Evolutionary conservation across 106 monocot genomes (phyloP).

Genomic region (Acorus gramineus): DNA sequence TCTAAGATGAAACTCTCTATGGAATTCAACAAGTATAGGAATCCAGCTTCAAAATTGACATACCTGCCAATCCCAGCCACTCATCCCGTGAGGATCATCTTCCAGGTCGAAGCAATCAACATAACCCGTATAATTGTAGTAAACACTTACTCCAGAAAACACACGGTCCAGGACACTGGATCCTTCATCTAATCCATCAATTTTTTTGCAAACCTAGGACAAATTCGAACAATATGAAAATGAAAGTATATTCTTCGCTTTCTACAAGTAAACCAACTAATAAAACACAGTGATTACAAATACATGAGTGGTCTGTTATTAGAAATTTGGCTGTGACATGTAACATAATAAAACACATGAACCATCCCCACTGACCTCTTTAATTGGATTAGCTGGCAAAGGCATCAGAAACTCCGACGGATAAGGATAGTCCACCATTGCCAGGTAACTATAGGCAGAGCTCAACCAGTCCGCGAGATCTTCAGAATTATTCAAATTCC

Average conservation of each 20-base stretch:
- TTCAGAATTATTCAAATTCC: conserved; percentile 44
- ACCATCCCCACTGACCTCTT: conserved; percentile 41
- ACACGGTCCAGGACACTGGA: conserved; percentile 47
- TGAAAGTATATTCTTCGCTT: too few species aligned
- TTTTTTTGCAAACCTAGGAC: conserved; percentile 63
- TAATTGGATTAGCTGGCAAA: conserved; percentile 83
- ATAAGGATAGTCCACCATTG: conserved; percentile 88
- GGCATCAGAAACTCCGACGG: conserved; percentile 87
- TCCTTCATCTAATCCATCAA: conserved; percentile 49
- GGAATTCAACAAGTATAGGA: background rate
- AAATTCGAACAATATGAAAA: background rate
- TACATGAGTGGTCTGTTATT: too few species aligned
- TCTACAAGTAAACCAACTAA: too few species aligned
- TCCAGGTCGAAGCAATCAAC: conserved; percentile 73
- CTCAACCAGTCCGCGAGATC: conserved; percentile 75
- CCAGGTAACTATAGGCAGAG: conserved; percentile 84
- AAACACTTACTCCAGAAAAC: conserved; percentile 80
- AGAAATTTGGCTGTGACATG: too few species aligned
- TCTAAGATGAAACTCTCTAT: too few species aligned
- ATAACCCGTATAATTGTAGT: conserved; percentile 82
- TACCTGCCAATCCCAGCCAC: conserved; percentile 95
- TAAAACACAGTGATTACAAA: too few species aligned
- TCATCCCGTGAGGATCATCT: conserved; percentile 95
- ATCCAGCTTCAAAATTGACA: background rate
- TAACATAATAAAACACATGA: background rate